Evolutionary conservation across 805 yeast genomes (phyloP).

Genomic region (Lachancea lanzarotensis): DNA sequence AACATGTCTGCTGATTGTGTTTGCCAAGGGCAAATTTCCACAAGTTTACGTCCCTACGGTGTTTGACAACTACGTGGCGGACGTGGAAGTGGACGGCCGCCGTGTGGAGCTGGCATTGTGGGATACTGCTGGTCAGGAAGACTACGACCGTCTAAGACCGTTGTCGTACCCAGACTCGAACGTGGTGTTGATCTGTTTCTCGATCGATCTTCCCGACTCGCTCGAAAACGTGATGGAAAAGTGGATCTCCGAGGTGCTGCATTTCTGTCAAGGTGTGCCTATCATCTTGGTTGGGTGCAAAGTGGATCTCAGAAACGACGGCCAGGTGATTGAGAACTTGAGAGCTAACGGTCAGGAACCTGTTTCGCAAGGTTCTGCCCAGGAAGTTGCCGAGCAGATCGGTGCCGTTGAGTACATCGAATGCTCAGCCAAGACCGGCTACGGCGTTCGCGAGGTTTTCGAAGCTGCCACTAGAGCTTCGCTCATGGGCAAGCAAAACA

Average conservation of each 20-base stretch:
- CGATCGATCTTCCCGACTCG: constrained; percentile 86
- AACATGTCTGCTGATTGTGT: constrained; percentile 81
- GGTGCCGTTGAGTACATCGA: constrained; percentile 79
- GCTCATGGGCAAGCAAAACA: constrained; percentile 44
- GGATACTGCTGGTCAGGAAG: constrained; percentile 99
- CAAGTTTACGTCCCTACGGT: constrained; percentile 94
- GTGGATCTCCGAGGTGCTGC: constrained; percentile 90
- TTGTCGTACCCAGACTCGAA: constrained; percentile 86
- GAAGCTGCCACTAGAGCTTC: constrained; percentile 87
- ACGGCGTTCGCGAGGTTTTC: constrained; percentile 87
- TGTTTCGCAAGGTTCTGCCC: constrained; percentile 42
- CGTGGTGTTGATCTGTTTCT: constrained; percentile 84
- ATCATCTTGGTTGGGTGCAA: constrained; percentile 89
- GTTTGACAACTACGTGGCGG: constrained; percentile 94
- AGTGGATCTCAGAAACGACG: constrained; percentile 79
- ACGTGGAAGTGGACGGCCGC: constrained; percentile 85
- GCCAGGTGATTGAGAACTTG: constrained; percentile 64
- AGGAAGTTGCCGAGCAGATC: constrained; percentile 61
- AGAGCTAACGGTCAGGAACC: constrained; percentile 35
- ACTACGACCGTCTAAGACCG: constrained; percentile 88
- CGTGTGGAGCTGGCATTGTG: constrained; percentile 87
- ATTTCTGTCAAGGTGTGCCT: constrained; percentile 91
- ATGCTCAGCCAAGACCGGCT: constrained; percentile 86
- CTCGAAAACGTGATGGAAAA: constrained; percentile 89
- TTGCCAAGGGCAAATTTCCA: constrained; percentile 84